These are phyloP conservation scores for Ophiostoma montium DNA, from an alignment of 2,329 filamentous ascomycete genomes.

Conservation along the genomic window DNA sequence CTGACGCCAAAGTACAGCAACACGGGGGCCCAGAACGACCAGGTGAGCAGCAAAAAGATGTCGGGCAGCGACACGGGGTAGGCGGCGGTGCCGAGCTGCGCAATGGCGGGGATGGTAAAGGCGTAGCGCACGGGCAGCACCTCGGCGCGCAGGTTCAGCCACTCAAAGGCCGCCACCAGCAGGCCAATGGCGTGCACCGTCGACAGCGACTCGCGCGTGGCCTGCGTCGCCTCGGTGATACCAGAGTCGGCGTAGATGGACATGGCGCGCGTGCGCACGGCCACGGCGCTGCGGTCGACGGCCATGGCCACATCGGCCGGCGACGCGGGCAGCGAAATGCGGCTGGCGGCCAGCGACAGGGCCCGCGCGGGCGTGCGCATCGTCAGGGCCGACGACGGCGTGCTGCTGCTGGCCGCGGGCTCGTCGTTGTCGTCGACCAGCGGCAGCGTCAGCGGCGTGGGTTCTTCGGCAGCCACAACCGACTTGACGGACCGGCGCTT, in stretches of 20 bases:
- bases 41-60: constrained; percentile 61
- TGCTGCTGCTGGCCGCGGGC: constrained; percentile 18
- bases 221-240: constrained; percentile 50
- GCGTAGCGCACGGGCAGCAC: constrained; percentile 59
- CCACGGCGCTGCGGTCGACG: constrained; percentile 57
- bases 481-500: constrained; percentile 31
- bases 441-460: no score
- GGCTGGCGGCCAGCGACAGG: constrained; percentile 35
- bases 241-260: constrained; percentile 51
- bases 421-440: constrained; percentile 26
- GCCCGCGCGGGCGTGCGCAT: constrained; percentile 35
- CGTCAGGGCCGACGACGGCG: constrained; percentile 27
- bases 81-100: constrained; percentile 38
- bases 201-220: constrained; percentile 55
- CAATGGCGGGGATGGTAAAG: constrained; percentile 54
- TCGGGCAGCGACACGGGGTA: constrained; percentile 60
- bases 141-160: constrained; percentile 52
- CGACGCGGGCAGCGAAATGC: constrained; percentile 64
- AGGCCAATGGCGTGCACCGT: constrained; percentile 60
- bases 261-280: constrained; percentile 50
- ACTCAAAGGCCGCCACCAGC: constrained; percentile 54
- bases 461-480: constrained; percentile 14
- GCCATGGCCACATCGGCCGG: constrained; percentile 63
- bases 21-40: constrained; percentile 72
- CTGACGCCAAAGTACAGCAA: constrained; percentile 64